Base-by-base conservation (phyloP, 768 basidiomycete genomes). In the Zangia roseola region DNA sequence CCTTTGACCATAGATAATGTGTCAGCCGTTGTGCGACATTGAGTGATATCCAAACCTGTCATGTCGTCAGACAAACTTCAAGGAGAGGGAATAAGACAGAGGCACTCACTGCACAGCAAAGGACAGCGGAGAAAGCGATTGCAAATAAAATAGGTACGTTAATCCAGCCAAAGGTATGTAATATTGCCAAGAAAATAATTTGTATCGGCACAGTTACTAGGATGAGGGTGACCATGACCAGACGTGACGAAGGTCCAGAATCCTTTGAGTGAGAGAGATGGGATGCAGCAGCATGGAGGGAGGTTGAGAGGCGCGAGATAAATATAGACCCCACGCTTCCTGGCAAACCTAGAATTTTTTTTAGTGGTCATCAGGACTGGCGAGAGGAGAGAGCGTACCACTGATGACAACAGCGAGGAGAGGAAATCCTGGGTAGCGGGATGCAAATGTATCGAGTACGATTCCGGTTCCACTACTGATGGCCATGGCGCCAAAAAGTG, bases 321-420 rank as follows among this genome's bases (percentile, higher is more conserved):
- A 91, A 84, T 58, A 98, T 92, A 13, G 91, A 85, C 4, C 94
- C 94, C 4, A 94, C 86, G 35, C 86, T 84, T 10, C 94, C 95
- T 0, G 93, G 89, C 13, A 99, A 70, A 42, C 91, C 89, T 86
- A 55, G 2, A 23, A 31, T n/a, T 25, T 49, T 24, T n/a, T 25
- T 49, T 24, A 42, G 47, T 23, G 34, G 30, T 6, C 39, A 42
- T 33, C 19, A 25, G 30, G 38, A 36, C 23, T 10, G 31, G 28
- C 30, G 21, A 20, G 21, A 47, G 17, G 14, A 31, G 16, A 3
- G 4, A 6, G 68, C 80, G 40, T 60, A 84, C 93, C 92, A 26
- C 89, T 90, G 52, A 97, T 88, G 3, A 92, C 90, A 12, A 94
- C 81, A 1, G 90, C 87, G 13, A 99, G 74, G 1, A 97, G 69